Base-by-base conservation (phyloP, 2,329 filamentous ascomycete genomes). In the Davidsoniella eucalypti region DNA sequence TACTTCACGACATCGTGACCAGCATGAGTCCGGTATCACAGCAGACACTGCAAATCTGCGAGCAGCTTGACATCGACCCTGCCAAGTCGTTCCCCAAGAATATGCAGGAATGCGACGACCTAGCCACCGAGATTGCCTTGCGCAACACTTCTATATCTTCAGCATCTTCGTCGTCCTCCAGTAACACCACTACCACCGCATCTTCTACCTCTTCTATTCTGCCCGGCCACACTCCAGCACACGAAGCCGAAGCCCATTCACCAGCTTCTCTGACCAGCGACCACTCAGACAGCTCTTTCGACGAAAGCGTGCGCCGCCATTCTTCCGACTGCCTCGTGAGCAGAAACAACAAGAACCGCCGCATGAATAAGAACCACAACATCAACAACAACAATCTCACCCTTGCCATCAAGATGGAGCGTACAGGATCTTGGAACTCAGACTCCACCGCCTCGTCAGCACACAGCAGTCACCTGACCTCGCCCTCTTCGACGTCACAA, bases 1-100 rank as follows among this genome's bases (percentile, higher is more conserved):
- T 80, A 23, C 77, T 81, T 49, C 77, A 81, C 63, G 73, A 80
- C 59, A 80, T 81, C 53, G 76, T 76, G 33, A 52, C 45, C 5
- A 21, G 17, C 39, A 47, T 47, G 39, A 36, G 26, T 10, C 41
- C 36, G 4, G 29, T 52, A 16, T 49, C 50, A 25, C 50, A 52
- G 17, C 45, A 47, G n/a, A 48, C 44, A 21, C 38, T 47, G 14
- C 50, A 52, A 26, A 46, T 52, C 25, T 52, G 50, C 39, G 33
- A 39, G 3, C 43, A 52, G 23, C 50, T 52, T 6, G 39, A 47
- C 21, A 52, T 52, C 12, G 45, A 52, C 40, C 40, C 42, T 3
- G 29, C 29, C 40, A 50, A 50, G 33, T 50, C 48, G 6, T 50
- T 50, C 12, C 48, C 48, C 41, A 44, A 44, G 48, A 43, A 50